Evolutionary conservation across 768 basidiomycete genomes (phyloP).

Genomic region (Leccinellum albellum): DNA sequence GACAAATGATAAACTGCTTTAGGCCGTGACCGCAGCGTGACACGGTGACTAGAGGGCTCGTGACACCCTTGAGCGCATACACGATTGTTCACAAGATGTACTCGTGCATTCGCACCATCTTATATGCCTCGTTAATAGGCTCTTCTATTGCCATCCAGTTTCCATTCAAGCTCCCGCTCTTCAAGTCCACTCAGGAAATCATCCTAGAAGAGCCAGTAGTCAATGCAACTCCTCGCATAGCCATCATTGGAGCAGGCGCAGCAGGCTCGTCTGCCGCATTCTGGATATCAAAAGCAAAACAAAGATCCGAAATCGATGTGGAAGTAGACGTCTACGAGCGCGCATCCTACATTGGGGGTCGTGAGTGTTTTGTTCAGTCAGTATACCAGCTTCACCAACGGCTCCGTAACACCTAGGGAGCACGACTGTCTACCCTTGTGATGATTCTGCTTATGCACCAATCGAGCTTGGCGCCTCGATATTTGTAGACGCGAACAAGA

Average conservation of each 20-base stretch:
- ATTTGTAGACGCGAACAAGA: slow-evolving; percentile 74
- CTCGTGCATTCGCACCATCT: slow-evolving; percentile 12
- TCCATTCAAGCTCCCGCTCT: slow-evolving; percentile 58
- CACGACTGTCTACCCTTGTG: slow-evolving; percentile 72
- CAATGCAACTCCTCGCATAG: slow-evolving; percentile 52
- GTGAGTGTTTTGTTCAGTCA: slow-evolving; percentile 47
- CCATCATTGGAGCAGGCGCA: slow-evolving; percentile 89
- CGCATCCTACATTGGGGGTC: slow-evolving; percentile 72
- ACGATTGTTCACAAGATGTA: slow-evolving; percentile 9
- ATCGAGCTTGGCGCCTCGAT: slow-evolving; percentile 88
- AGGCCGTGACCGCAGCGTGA: background rate
- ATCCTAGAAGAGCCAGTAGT: slow-evolving; percentile 15
- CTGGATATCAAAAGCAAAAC: slow-evolving; percentile 77
- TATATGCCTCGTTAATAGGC: slow-evolving; percentile 21
- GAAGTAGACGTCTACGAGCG: slow-evolving; percentile 85
- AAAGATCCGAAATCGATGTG: slow-evolving; percentile 63
- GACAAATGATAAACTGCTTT: background rate
- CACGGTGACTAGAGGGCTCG: background rate
- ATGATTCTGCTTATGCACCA: slow-evolving; percentile 50
- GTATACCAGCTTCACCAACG: background rate
- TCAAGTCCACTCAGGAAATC: slow-evolving; percentile 35
- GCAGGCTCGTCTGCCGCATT: slow-evolving; percentile 80
- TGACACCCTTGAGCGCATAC: background rate
- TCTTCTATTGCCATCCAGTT: slow-evolving; percentile 36
- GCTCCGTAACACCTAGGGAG: slow-evolving; percentile 49